These are phyloP conservation scores for Asterophora parasitica DNA, from an alignment of 768 basidiomycete species.

Conservation along the genomic window DNA sequence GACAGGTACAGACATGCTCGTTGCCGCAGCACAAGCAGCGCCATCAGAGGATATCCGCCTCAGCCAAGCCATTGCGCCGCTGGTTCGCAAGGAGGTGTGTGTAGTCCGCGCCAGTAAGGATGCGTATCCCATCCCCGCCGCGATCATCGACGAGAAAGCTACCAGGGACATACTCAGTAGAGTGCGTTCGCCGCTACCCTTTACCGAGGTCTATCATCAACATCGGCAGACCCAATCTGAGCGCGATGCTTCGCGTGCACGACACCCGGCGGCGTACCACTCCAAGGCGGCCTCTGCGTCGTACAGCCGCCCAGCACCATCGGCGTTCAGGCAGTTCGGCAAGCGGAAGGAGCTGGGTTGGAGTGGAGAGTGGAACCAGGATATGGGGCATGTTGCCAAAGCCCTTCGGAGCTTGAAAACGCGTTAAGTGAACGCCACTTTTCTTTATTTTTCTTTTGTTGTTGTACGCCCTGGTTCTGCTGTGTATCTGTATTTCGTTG, in stretches of 20 bases:
- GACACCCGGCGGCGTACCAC: not conserved
- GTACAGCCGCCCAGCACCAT: not conserved
- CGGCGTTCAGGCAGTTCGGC: conserved; percentile 6
- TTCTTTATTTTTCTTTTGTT: no score
- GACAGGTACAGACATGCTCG: conserved; percentile 9
- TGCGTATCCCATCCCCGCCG: not conserved
- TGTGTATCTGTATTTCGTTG: not conserved
- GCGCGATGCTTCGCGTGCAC: not conserved
- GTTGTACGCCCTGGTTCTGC: no score
- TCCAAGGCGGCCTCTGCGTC: conserved; percentile 2
- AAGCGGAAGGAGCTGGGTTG: conserved; percentile 23
- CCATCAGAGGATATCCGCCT: not conserved
- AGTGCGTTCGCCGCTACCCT: conserved; percentile 12
- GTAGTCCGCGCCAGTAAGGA: not conserved
- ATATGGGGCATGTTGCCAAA: conserved; percentile 22
- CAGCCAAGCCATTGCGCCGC: not conserved
- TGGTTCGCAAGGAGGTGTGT: not conserved
- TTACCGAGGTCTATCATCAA: not conserved
- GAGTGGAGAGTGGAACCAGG: conserved; percentile 32
- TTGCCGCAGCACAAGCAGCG: not conserved
- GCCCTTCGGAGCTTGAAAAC: conserved; percentile 17
- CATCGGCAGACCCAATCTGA: conserved; percentile 2
- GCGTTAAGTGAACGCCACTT: conserved; percentile 1
- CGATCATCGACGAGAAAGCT: conserved; percentile 5
- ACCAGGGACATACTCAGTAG: conserved; percentile 11